Evolutionary conservation across 2,329 filamentous ascomycete species (phyloP).

Genomic region (Microthyrium microscopicum): DNA sequence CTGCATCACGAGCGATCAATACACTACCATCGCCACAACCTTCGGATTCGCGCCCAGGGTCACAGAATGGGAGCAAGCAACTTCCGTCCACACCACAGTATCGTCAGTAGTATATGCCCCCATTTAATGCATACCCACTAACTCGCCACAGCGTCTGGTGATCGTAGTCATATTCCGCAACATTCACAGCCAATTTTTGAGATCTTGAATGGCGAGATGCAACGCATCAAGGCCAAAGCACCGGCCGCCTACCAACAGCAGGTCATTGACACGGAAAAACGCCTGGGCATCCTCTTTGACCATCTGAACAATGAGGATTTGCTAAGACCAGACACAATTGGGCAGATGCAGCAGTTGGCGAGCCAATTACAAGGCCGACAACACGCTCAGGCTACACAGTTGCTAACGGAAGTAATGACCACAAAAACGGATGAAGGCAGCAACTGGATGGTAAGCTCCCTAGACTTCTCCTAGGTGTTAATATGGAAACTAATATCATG

Average conservation of each 20-base stretch:
- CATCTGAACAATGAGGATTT: slow-evolving; percentile 93
- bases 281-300: slow-evolving; percentile 85
- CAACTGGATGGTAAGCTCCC: slow-evolving; percentile 32
- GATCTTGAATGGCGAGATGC: slow-evolving; percentile 67
- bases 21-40: slow-evolving; percentile 24
- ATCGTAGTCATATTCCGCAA: slow-evolving; percentile 74
- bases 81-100: background rate
- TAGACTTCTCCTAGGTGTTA: background rate
- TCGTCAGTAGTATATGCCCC: background rate
- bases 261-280: slow-evolving; percentile 86
- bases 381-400: slow-evolving; percentile 26
- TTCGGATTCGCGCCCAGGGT: slow-evolving; percentile 20
- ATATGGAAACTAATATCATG: slow-evolving; percentile 7
- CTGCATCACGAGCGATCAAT: background rate
- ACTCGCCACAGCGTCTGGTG: slow-evolving; percentile 44
- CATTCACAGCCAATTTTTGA: slow-evolving; percentile 65
- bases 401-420: slow-evolving; percentile 30
- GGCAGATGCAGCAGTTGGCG: slow-evolving; percentile 43
- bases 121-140: background rate
- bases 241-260: slow-evolving; percentile 75
- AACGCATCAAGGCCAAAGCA: slow-evolving; percentile 71
- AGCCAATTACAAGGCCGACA: slow-evolving; percentile 23
- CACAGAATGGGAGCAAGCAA: no score
- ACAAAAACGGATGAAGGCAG: slow-evolving; percentile 31
- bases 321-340: slow-evolving; percentile 61